phyloP scores from a whole-genome alignment of 2,329 filamentous ascomycete species.

The Periconia sp. region DNA sequence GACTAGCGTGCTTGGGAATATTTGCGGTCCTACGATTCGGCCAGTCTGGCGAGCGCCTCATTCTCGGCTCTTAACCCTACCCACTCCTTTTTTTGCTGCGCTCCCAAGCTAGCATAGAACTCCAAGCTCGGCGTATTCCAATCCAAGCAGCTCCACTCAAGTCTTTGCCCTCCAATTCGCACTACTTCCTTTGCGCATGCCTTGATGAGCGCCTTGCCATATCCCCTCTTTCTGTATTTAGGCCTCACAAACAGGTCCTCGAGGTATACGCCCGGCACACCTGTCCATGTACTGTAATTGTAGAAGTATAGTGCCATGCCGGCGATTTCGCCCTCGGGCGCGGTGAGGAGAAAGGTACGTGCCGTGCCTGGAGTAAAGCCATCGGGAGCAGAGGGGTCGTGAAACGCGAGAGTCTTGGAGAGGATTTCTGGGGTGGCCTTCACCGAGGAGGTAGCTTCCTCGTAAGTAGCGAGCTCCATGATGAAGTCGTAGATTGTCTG shows the following conservation, averaged over 20 bases:
- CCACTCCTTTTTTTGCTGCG: conserved; percentile 72
- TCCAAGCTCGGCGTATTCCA: conserved; percentile 92
- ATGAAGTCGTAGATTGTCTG: conserved; percentile 82
- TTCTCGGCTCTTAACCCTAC: conserved; percentile 77
- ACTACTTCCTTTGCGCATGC: conserved; percentile 81
- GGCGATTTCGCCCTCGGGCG: conserved; percentile 56
- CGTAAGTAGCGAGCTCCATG: conserved; percentile 85
- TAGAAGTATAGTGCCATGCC: conserved; percentile 93
- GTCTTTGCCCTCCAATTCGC: conserved; percentile 71
- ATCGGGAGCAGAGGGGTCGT: conserved; percentile 47
- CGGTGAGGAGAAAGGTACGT: conserved; percentile 72
- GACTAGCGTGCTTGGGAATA: neutral
- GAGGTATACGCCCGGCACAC: conserved; percentile 86
- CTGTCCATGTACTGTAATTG: conserved; percentile 94
- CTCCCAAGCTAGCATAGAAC: conserved; percentile 75
- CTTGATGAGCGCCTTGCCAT: conserved; percentile 76
- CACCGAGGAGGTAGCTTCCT: conserved; percentile 75
- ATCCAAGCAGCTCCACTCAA: conserved; percentile 91
- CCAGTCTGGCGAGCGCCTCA: conserved; percentile 67
- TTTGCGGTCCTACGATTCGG: conserved; percentile 10
- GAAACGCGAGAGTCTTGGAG: conserved; percentile 78
- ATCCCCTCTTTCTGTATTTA: conserved; percentile 74
- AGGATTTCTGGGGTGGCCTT: conserved; percentile 80
- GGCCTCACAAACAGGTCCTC: conserved; percentile 89
- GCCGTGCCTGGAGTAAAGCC: conserved; percentile 67